Conservation (phyloP, 2,329 filamentous ascomycete species). For the Diaporthe velutina region DNA sequence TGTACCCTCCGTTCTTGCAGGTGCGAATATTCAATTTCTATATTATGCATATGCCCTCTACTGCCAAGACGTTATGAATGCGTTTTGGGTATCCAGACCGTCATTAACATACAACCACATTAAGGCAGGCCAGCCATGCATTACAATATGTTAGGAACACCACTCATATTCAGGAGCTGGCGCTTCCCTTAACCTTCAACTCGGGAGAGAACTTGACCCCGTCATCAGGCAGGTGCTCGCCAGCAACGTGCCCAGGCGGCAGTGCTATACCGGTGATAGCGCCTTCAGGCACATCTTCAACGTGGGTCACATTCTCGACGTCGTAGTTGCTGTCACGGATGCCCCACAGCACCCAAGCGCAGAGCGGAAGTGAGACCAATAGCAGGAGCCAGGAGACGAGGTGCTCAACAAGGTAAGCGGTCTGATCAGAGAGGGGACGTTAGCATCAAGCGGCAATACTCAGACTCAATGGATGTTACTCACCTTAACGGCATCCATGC, state of each 20-base stretch:
- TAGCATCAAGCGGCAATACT: neutral
- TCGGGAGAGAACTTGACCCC: conserved; percentile 15
- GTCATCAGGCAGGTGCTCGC: conserved; percentile 27
- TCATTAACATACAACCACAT: neutral
- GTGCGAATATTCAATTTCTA: too few relatives aligned
- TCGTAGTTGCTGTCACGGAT: conserved; percentile 45
- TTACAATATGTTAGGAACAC: neutral
- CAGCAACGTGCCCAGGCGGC: conserved; percentile 36
- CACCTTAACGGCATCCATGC: conserved; percentile 51
- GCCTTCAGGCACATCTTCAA: conserved; percentile 40
- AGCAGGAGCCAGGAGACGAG: conserved; percentile 45
- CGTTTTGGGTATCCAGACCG: conserved; percentile 7
- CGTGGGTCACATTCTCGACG: conserved; percentile 41
- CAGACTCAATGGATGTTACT: neutral
- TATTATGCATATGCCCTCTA: neutral
- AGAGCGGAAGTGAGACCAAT: conserved; percentile 43
- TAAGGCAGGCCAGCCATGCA: neutral
- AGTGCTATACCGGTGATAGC: conserved; percentile 31
- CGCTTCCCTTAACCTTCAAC: conserved; percentile 16
- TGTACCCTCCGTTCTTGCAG: too few relatives aligned
- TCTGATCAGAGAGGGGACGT: conserved; percentile 33
- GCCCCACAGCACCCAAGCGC: conserved; percentile 41
- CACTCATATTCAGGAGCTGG: neutral
- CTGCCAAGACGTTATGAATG: neutral
- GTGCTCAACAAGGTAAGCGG: conserved; percentile 44